Evolutionary conservation across 139 green algal genomes (phyloP).

Genomic region (Diplosphaera chodatii): DNA sequence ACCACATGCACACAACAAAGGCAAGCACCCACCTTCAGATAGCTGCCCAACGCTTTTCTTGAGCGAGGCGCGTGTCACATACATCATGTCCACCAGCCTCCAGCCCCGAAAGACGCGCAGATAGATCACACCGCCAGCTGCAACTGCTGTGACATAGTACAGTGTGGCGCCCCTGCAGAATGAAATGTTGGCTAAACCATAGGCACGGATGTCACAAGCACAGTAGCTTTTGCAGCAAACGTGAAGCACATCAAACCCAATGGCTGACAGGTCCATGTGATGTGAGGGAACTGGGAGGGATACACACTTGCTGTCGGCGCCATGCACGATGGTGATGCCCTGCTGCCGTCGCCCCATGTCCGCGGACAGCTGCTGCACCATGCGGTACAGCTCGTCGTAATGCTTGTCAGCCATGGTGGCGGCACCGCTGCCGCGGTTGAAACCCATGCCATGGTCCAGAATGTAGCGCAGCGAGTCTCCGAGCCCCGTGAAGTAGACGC

Average conservation of each 20-base stretch:
- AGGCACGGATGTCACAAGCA: too few species aligned
- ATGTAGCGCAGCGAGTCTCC: neutral
- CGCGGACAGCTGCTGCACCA: neutral
- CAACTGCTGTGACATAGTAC: neutral
- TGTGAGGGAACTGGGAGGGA: too few species aligned
- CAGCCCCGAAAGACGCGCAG: slow-evolving; percentile 20
- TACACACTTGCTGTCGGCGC: neutral
- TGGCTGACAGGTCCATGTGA: too few species aligned
- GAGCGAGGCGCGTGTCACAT: slow-evolving; percentile 19
- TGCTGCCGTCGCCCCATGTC: neutral
- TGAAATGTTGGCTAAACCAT: too few species aligned
- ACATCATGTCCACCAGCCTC: slow-evolving; percentile 27
- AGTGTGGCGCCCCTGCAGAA: neutral
- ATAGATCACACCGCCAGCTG: slow-evolving; percentile 14
- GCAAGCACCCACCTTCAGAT: neutral
- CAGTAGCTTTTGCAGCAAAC: too few species aligned
- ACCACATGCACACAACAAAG: too few species aligned
- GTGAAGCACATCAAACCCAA: too few species aligned
- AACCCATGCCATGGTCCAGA: neutral
- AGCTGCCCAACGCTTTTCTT: slow-evolving; percentile 13
- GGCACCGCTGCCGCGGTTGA: neutral
- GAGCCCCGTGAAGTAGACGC: neutral
- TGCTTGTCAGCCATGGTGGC: neutral
- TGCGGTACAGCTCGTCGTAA: neutral
- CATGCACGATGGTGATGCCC: neutral